Evolutionary conservation across 2,329 filamentous ascomycete species (phyloP), one percentile per base, ranked within the genome.

Genomic region (Nakataea oryzae): DNA sequence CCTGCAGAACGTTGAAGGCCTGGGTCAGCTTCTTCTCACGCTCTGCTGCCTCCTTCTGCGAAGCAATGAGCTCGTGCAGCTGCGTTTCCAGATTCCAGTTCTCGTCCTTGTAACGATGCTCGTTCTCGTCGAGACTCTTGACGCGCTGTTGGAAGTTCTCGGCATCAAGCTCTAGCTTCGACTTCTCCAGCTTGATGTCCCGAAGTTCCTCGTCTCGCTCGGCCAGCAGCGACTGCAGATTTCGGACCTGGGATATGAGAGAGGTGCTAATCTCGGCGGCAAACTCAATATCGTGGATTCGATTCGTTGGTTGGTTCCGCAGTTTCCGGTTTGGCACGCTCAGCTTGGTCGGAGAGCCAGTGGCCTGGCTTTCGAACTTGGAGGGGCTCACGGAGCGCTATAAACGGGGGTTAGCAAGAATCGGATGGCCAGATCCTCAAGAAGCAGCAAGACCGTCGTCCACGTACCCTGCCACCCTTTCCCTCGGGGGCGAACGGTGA

Each of bases 181-280:
- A 88, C 69, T 89, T 90, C 65, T 96, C 91, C 60, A 86, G 74
- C 67, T 89, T 89, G 65, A 87, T 80, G 24, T 86, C 82, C 72
- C 90, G 93, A 66, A 97, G 78, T 58, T 91, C 82, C 61, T 96
- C 93, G 66, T 99, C 95, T 67, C 91, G 90, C 75, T 97, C 92
- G 0, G 88, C 84, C 13, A 99, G 81, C 21, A 96, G 80, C 2
- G 87, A 83, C 74, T 99, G 95, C 62, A 99, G 77, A 71, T 95
- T 92, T 65, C 95, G 88, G 60, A 99, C 90, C 76, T 97, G 95
- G n/a, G 89, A 87, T 60, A 99, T 87, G 60, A 99, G 81, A 2
- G 92, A 96, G 7, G 91, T 96, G 71, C 92, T 97, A 69, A 99
- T 97, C 72, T 99, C 93, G 60, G 95, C 93, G n/a, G 93, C 95